Conservation (phyloP, 371 early-diverging fungal species). For the Haplosporangium sp. region DNA sequence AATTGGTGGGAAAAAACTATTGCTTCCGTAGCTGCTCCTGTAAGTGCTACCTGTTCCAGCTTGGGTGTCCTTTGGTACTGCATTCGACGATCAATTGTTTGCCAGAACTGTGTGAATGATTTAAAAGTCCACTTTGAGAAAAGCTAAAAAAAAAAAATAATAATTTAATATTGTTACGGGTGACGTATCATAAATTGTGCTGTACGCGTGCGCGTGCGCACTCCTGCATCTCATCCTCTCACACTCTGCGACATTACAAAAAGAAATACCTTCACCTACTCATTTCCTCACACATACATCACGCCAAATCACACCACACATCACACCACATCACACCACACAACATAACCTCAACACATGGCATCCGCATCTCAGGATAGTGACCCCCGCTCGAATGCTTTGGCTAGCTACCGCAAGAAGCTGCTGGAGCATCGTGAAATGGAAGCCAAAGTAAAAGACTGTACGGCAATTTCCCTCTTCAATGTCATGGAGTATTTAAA, state of each 20-base stretch:
- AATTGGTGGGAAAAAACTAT: background rate
- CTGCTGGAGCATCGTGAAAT: conserved; percentile 94
- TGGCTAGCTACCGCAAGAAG: conserved; percentile 87
- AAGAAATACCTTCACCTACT: background rate
- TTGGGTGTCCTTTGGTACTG: conserved; percentile 38
- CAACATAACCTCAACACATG: background rate
- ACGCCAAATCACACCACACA: too few relatives aligned
- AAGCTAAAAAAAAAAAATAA: background rate
- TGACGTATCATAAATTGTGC: conserved; percentile 1
- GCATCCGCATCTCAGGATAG: conserved; percentile 2
- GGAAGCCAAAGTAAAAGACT: conserved; percentile 94
- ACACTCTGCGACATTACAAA: background rate
- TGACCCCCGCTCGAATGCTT: conserved; percentile 76
- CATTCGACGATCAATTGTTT: conserved; percentile 11
- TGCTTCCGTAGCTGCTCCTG: background rate
- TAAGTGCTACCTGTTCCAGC: conserved; percentile 33
- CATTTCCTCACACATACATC: background rate
- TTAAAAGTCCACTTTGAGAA: background rate
- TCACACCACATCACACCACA: background rate
- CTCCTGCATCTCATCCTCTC: background rate
- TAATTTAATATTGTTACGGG: background rate
- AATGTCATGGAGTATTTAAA: too few relatives aligned
- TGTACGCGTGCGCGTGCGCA: background rate
- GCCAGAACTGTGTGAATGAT: background rate
- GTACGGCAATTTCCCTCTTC: conserved; percentile 1